phyloP scores from a whole-genome alignment of 2,329 filamentous ascomycete species.

The Colletotrichum sp. region DNA sequence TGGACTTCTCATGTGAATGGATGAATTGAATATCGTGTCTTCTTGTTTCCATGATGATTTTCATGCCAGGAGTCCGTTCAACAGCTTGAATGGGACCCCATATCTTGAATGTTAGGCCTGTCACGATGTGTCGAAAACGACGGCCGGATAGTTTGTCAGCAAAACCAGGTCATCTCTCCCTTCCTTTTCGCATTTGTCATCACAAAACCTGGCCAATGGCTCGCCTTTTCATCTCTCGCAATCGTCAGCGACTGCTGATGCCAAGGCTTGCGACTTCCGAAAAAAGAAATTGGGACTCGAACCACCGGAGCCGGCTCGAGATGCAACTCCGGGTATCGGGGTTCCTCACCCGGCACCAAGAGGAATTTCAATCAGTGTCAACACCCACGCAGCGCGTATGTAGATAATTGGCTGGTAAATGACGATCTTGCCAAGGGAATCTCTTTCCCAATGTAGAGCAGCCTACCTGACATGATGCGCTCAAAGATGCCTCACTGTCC shows the following conservation, averaged over 20 bases:
- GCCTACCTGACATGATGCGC: neutral
- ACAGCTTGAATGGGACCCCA: neutral
- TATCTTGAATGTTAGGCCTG: neutral
- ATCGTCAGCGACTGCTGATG: neutral
- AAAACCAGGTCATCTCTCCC: neutral
- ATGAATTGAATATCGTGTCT: neutral
- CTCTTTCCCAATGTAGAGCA: neutral
- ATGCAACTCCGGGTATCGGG: neutral
- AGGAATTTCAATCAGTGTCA: no score
- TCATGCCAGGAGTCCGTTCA: fast-evolving
- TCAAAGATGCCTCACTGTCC: neutral
- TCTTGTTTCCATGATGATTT: neutral
- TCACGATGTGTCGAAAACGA: neutral
- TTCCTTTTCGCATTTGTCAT: neutral
- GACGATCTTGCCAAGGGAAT: neutral
- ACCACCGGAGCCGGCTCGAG: neutral
- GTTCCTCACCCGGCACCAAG: neutral
- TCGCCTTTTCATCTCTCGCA: neutral
- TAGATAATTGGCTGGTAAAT: neutral
- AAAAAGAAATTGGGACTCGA: neutral
- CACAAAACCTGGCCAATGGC: neutral
- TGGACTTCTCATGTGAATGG: neutral
- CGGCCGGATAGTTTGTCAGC: neutral
- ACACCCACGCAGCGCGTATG: no score
- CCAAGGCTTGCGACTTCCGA: neutral